phyloP scores from a whole-genome alignment of 2,329 filamentous ascomycete species.

The Scytalidium sp. region DNA sequence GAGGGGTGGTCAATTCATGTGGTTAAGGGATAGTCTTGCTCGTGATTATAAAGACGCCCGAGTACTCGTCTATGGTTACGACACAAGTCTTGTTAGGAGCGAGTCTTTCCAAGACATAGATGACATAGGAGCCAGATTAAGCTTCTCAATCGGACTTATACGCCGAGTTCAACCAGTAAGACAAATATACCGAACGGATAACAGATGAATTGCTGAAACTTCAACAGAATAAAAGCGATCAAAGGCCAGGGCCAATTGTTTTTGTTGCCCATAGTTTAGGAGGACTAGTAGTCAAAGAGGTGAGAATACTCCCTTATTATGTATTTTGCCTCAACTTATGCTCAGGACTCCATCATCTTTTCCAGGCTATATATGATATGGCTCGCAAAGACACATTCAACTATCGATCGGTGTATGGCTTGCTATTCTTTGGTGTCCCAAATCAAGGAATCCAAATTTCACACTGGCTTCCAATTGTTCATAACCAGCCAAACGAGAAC shows the following conservation, averaged over 20 bases:
- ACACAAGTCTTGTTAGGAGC: too few species aligned
- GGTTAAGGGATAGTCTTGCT: slow-evolving; percentile 28
- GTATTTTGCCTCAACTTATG: background rate
- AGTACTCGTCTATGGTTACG: slow-evolving; percentile 29
- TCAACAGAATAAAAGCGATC: too few species aligned
- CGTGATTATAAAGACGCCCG: slow-evolving; percentile 17
- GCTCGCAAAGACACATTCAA: slow-evolving; percentile 5
- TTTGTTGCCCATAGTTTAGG: slow-evolving; percentile 27
- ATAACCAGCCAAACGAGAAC: background rate
- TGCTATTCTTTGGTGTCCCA: slow-evolving; percentile 28
- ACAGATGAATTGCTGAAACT: too few species aligned
- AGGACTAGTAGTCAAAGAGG: slow-evolving; percentile 23
- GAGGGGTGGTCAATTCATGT: slow-evolving; percentile 19
- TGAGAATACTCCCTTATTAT: slow-evolving; percentile 3
- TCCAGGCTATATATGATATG: background rate
- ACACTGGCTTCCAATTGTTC: background rate
- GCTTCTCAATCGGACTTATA: too few species aligned
- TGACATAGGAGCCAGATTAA: too few species aligned
- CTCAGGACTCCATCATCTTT: slow-evolving; percentile 16
- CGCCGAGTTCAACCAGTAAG: too few species aligned
- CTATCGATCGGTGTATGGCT: slow-evolving; percentile 16
- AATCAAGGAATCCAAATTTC: slow-evolving; percentile 17
- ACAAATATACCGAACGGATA: too few species aligned
- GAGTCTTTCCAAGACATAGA: too few species aligned
- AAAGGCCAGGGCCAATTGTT: too few species aligned